These are phyloP conservation scores for Arachis monticola DNA, from an alignment of 331 rosid genomes.

Conservation along the genomic window DNA sequence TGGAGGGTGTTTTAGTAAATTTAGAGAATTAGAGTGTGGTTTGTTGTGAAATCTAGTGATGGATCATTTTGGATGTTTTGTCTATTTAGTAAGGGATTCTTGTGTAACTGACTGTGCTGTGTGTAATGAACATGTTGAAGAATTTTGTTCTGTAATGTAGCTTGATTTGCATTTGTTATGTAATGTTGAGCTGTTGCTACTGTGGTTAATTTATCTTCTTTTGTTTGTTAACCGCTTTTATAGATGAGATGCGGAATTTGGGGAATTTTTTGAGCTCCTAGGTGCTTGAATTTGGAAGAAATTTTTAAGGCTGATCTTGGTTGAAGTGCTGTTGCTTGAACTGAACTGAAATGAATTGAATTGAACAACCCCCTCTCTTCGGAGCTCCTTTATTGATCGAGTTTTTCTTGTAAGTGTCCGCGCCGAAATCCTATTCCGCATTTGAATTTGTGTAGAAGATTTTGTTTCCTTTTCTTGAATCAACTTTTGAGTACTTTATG, in stretches of 20 bases:
- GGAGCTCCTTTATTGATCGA: not conserved
- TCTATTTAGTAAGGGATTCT: constrained; percentile 15
- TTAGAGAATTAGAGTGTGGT: not conserved
- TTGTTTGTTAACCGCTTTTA: constrained; percentile 10
- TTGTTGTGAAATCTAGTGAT: constrained; percentile 30
- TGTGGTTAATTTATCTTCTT: not conserved
- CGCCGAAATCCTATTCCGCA: constrained; percentile 11
- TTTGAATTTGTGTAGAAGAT: not conserved
- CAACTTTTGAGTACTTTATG: constrained; percentile 6
- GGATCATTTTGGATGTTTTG: constrained; percentile 32
- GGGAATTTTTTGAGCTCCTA: constrained; percentile 16
- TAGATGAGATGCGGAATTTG: constrained; percentile 18
- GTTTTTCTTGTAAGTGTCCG: constrained; percentile 21
- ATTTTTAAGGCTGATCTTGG: constrained; percentile 6
- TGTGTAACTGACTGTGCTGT: constrained; percentile 10
- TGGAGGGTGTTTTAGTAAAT: not conserved
- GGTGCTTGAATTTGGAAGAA: constrained; percentile 37
- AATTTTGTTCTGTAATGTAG: constrained; percentile 31
- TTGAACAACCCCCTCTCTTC: constrained; percentile 16
- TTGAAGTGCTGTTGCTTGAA: constrained; percentile 34
- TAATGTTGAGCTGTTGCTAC: constrained; percentile 9
- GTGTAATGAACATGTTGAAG: constrained; percentile 5
- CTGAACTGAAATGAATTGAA: constrained; percentile 13
- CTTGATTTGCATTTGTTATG: not conserved
- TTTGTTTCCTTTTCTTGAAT: not conserved